Conservation (phyloP, 768 basidiomycete genomes). For the Lactarius quietus region DNA sequence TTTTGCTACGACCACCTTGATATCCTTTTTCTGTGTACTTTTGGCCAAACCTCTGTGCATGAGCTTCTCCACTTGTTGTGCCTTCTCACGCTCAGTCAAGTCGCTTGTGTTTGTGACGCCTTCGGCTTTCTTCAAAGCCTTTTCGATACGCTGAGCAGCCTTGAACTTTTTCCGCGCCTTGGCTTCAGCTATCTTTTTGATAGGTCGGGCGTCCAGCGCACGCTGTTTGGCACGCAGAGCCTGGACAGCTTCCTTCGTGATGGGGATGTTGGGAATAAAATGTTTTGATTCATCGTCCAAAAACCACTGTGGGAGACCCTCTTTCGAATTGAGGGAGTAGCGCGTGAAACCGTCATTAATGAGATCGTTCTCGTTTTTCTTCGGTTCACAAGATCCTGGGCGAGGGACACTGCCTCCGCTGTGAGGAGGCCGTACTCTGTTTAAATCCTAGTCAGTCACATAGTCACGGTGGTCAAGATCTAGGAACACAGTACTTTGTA, state of each 20-base stretch:
- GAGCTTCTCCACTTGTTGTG: constrained; percentile 86
- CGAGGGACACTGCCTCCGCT: constrained; percentile 86
- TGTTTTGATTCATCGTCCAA: constrained; percentile 91
- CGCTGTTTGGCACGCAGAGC: constrained; percentile 86
- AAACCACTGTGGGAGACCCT: constrained; percentile 93
- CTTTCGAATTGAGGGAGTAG: constrained; percentile 87
- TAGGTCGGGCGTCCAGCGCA: constrained; percentile 92
- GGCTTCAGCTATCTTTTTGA: constrained; percentile 98
- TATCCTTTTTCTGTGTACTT: constrained; percentile 66
- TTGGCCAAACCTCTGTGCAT: constrained; percentile 77
- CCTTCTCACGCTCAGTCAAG: constrained; percentile 93
- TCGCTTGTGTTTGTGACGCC: constrained; percentile 85
- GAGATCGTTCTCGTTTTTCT: constrained; percentile 82
- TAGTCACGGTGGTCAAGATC: neutral
- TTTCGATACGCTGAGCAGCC: constrained; percentile 79
- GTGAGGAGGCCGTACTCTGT: constrained; percentile 81
- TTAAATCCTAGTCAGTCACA: constrained; percentile 8
- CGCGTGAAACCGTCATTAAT: constrained; percentile 96
- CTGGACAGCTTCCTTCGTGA: constrained; percentile 91
- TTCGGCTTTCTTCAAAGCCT: constrained; percentile 94
- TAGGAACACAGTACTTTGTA: constrained; percentile 52
- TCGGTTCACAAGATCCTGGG: constrained; percentile 87
- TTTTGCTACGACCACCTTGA: constrained; percentile 89
- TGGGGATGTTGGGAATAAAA: constrained; percentile 93
- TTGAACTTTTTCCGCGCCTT: constrained; percentile 96